phyloP scores from a whole-genome alignment of 2,329 filamentous ascomycete species.

The Sarocladium brachiariae region DNA sequence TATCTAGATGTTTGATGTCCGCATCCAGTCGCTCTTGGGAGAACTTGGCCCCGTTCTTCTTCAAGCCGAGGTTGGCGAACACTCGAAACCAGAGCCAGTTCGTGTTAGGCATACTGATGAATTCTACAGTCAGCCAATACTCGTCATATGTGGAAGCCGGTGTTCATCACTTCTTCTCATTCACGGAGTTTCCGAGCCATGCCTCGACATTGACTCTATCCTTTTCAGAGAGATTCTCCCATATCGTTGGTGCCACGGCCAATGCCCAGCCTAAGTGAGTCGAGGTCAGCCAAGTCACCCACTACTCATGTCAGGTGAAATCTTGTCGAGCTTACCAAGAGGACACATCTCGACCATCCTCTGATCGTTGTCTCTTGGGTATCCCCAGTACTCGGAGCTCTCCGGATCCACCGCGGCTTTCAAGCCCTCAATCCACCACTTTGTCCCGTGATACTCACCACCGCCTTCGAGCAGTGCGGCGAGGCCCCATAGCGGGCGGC shows the following conservation, averaged over 20 bases:
- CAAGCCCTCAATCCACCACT: constrained; percentile 61
- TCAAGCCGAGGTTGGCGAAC: constrained; percentile 72
- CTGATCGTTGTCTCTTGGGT: constrained; percentile 69
- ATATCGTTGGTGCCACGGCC: constrained; percentile 60
- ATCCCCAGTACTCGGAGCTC: constrained; percentile 68
- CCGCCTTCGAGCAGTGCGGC: constrained; percentile 63
- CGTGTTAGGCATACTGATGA: constrained; percentile 59
- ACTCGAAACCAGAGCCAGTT: constrained; percentile 78
- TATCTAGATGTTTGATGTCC: constrained; percentile 72
- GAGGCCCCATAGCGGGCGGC: constrained; percentile 69
- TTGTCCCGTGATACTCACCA: constrained; percentile 54
- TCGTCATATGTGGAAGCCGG: neutral
- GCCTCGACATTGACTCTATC: constrained; percentile 60
- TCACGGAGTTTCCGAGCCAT: constrained; percentile 70
- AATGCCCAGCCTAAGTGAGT: constrained; percentile 52
- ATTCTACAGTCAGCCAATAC: constrained; percentile 33
- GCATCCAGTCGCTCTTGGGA: constrained; percentile 63
- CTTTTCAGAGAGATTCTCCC: constrained; percentile 55
- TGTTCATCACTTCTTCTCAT: constrained; percentile 58
- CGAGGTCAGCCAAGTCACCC: neutral
- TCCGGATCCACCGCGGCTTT: constrained; percentile 64
- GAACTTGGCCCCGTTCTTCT: constrained; percentile 66
- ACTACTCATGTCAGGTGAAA: neutral
- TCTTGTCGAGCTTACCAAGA: constrained; percentile 39
- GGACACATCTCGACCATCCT: constrained; percentile 83